phyloP scores from a whole-genome alignment of 441 rosid genomes.

The Gossypium davidsonii region DNA sequence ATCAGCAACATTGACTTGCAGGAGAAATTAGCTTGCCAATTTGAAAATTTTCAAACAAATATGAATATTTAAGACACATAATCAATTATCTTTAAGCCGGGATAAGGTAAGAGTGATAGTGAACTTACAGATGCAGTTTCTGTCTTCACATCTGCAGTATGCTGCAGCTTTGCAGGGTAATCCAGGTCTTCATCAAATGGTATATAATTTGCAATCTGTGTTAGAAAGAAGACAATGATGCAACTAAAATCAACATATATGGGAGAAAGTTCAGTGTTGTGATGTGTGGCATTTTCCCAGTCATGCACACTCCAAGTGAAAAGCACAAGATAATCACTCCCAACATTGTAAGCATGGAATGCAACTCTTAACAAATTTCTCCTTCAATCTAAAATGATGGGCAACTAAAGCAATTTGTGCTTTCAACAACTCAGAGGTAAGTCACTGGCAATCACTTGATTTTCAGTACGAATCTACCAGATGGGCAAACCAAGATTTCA shows the following conservation, averaged over 20 bases:
- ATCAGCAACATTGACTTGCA: not conserved
- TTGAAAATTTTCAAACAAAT: not conserved
- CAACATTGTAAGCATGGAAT: not conserved
- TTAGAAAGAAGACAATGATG: slow-evolving; percentile 21
- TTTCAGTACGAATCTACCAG: not conserved
- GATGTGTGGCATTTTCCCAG: not conserved
- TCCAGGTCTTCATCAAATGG: slow-evolving; percentile 75
- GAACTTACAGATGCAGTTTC: slow-evolving; percentile 42
- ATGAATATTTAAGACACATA: not conserved
- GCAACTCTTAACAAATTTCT: not conserved
- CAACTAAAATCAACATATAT: slow-evolving; percentile 15
- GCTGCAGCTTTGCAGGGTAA: slow-evolving; percentile 89
- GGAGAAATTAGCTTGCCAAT: not conserved
- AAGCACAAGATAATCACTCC: not conserved
- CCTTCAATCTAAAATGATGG: not conserved
- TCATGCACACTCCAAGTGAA: not conserved
- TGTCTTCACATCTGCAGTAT: slow-evolving; percentile 37
- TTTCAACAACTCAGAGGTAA: not conserved
- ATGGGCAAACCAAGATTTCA: not conserved
- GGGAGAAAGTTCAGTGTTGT: not conserved
- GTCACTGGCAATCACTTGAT: not conserved
- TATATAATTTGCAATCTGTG: slow-evolving; percentile 83
- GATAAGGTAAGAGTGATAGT: not conserved
- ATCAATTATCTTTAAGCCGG: slow-evolving; percentile 1
- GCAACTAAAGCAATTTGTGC: not conserved